Percentiles rank a stretch among this genome's conserved stretches.
These are phyloP conservation scores for Gossypium bickii DNA, from an alignment of 345 rosid genomes.

Conservation along the genomic window DNA sequence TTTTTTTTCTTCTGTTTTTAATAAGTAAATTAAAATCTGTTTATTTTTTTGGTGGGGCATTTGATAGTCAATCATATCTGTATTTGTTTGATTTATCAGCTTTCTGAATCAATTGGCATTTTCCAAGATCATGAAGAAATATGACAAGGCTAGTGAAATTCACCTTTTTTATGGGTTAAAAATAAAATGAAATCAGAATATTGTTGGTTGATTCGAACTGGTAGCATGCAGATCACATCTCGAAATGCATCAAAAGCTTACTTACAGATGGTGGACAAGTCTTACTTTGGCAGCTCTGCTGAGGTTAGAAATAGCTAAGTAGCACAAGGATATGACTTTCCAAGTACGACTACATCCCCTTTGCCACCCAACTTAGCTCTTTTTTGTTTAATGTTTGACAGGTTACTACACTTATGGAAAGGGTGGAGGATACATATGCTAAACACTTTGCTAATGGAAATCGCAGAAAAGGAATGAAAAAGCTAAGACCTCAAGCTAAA, in stretches of 20 bases:
- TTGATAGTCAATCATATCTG: background rate
- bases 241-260: slow-evolving; percentile 59
- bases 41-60: background rate
- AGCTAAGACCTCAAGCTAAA: slow-evolving; percentile 47
- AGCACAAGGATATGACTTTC: too few relatives aligned
- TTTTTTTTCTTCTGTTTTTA: too few relatives aligned
- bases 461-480: slow-evolving; percentile 57
- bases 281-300: slow-evolving; percentile 63
- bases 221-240: slow-evolving; percentile 41
- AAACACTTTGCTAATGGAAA: slow-evolving; percentile 79
- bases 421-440: slow-evolving; percentile 57
- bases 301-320: slow-evolving; percentile 35
- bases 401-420: slow-evolving; percentile 58
- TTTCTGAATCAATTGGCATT: slow-evolving; percentile 70
- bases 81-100: slow-evolving; percentile 31
- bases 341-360: background rate
- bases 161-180: too few relatives aligned
- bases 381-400: slow-evolving; percentile 10
- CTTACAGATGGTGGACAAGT: slow-evolving; percentile 62
- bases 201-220: too few relatives aligned
- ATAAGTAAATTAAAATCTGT: background rate
- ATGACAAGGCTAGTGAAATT: slow-evolving; percentile 49
- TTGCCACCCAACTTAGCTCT: background rate
- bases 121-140: slow-evolving; percentile 82
- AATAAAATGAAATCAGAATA: too few relatives aligned